Base-by-base conservation (phyloP, 2,329 filamentous ascomycete genomes). In the Chrysoporthe puriensis region DNA sequence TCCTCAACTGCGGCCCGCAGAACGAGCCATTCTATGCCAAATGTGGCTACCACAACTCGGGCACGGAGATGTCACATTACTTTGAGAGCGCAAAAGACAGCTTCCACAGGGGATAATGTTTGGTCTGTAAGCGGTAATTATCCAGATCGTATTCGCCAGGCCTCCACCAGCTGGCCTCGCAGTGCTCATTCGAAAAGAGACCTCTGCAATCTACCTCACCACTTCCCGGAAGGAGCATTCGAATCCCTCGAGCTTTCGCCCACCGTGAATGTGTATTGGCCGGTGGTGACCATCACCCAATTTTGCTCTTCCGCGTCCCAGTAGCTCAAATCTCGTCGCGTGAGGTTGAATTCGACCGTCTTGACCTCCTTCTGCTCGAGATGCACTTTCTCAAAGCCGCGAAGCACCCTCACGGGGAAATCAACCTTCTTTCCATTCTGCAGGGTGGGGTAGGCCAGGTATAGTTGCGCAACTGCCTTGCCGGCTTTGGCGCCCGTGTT, bases 21-120 rank as follows among this genome's bases (percentile, higher is more conserved):
- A 95, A 94, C 69, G 90, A 93, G 76, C 89, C 89, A 0, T 95
- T 96, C 79, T 96, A 95, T 76, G 84, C 72, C 32, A 79, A 70
- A 46, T 71, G 70, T 43, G 68, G 66, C 3, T 71, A 71, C 36
- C 52, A 59, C 58, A 66, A 67, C 43, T 68, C 68, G 36, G 70
- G 70, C n/a, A 64, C 40, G 4, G 66, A 70, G 40, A 71, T 71
- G 70, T 58, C 68, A 32, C 68, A 64, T 21, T 71, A 71, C 54
- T 70, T 70, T 16, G 70, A 71, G 32, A 40, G 54, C 5, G 54
- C 64, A 2, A 63, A 63, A 43, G 69, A 70, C 18, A 14, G 64
- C 21, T 70, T 64, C 50, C 66, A 70, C 50, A 62, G 62, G 40
- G 69, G 69, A 11, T 70, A 36, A 66, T 50, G 21, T n/a, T 18